Percentiles rank a stretch among this genome's conserved stretches.
Conservation (phyloP, 2,329 filamentous ascomycete species). For the Neofusicoccum sp. region DNA sequence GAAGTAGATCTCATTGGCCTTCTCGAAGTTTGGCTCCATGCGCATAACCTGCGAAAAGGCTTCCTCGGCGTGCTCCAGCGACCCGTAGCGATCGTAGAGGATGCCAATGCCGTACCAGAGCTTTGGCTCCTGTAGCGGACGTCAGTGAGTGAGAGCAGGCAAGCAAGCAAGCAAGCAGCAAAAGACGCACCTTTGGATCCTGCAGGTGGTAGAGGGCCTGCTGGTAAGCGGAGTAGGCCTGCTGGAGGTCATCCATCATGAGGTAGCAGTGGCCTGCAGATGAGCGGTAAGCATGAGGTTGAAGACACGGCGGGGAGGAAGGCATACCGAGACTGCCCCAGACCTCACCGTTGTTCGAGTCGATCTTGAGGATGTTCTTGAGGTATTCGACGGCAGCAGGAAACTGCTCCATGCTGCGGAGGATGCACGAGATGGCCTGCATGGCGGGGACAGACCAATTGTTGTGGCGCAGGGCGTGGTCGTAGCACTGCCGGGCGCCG, state of each 20-base stretch:
- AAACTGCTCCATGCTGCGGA: conserved; percentile 90
- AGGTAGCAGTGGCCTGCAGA: conserved; percentile 85
- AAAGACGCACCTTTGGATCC: conserved; percentile 66
- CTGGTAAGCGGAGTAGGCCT: conserved; percentile 95
- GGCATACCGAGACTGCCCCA: conserved; percentile 87
- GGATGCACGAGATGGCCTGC: conserved; percentile 89
- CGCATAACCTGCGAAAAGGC: conserved; percentile 98
- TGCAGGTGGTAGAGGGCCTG: conserved; percentile 89
- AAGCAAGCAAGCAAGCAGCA: background rate
- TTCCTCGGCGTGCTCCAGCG: conserved; percentile 93
- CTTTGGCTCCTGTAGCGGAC: conserved; percentile 71
- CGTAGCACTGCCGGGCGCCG: conserved; percentile 85
- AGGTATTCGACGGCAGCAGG: conserved; percentile 92
- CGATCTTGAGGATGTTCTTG: conserved; percentile 85
- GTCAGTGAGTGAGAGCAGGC: background rate
- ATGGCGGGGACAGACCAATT: conserved; percentile 85
- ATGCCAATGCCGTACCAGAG: conserved; percentile 99
- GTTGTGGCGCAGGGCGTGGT: conserved; percentile 85
- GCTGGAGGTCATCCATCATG: conserved; percentile 98
- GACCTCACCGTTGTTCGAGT: conserved; percentile 85
- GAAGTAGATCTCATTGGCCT: conserved; percentile 99
- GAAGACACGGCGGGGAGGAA: background rate
- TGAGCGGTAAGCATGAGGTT: conserved; percentile 20
- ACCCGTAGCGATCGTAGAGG: conserved; percentile 93
- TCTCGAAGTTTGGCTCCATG: conserved; percentile 96